phyloP scores from a whole-genome alignment of 192 early-diverging fungal genomes.

The Linnemannia exigua region DNA sequence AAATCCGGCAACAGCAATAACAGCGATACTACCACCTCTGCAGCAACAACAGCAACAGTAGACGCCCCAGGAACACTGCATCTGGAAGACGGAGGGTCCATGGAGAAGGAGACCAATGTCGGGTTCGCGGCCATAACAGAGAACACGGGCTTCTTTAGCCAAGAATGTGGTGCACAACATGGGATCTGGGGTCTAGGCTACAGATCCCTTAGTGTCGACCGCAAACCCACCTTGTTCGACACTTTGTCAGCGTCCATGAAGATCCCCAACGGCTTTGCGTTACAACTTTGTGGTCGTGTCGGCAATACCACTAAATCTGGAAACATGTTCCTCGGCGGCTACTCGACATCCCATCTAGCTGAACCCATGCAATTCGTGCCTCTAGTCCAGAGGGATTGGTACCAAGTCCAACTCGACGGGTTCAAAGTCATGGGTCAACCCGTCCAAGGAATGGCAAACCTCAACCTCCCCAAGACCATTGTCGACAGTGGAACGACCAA shows the following conservation, averaged over 20 bases:
- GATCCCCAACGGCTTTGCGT: constrained; percentile 52
- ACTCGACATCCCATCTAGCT: constrained; percentile 26
- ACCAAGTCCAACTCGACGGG: constrained; percentile 48
- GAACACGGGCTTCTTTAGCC: constrained; percentile 40
- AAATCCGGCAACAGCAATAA: background rate
- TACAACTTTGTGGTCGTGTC: constrained; percentile 43
- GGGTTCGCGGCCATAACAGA: constrained; percentile 50
- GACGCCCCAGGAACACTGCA: background rate
- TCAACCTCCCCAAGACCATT: constrained; percentile 50
- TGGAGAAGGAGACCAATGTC: constrained; percentile 53
- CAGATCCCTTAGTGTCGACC: constrained; percentile 32
- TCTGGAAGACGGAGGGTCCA: constrained; percentile 11
- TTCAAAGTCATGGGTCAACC: constrained; percentile 46
- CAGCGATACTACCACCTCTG: background rate
- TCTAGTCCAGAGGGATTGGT: constrained; percentile 47
- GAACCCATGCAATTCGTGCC: constrained; percentile 53
- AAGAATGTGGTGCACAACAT: constrained; percentile 50
- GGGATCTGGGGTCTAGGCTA: constrained; percentile 53
- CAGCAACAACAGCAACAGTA: background rate
- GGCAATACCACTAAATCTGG: constrained; percentile 43
- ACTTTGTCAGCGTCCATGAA: constrained; percentile 49
- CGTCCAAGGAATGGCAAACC: constrained; percentile 42
- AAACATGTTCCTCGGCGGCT: constrained; percentile 52
- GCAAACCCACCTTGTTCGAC: constrained; percentile 38
- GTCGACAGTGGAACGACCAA: constrained; percentile 54